phyloP scores from a whole-genome alignment of 495 filamentous ascomycete species.

The Talaromyces adpressus region DNA sequence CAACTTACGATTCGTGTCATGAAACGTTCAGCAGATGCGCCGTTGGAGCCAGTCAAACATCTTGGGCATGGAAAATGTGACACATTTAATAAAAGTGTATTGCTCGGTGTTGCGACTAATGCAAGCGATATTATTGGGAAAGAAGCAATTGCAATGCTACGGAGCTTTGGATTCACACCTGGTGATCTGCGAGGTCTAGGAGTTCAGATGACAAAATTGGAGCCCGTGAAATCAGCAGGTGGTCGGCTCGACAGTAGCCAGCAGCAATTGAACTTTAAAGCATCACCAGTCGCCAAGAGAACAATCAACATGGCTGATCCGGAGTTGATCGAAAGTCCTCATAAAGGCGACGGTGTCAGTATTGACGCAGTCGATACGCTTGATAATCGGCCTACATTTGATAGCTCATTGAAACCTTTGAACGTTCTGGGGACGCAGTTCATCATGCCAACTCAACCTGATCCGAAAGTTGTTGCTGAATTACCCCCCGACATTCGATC shows the following conservation, averaged over 20 bases:
- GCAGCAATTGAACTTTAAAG: conserved; percentile 52
- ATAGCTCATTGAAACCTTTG: conserved; percentile 55
- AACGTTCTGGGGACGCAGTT: conserved; percentile 85
- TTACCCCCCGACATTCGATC: conserved; percentile 73
- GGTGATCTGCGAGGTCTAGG: conserved; percentile 88
- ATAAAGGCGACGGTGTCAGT: conserved; percentile 42
- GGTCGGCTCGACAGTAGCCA: conserved; percentile 52
- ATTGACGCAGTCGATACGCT: conserved; percentile 37
- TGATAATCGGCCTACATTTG: conserved; percentile 34
- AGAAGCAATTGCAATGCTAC: conserved; percentile 76
- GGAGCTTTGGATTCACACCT: conserved; percentile 74
- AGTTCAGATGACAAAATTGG: conserved; percentile 85
- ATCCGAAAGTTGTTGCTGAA: conserved; percentile 67
- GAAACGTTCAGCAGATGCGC: conserved; percentile 76
- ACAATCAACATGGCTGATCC: conserved; percentile 30
- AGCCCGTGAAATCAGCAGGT: conserved; percentile 55
- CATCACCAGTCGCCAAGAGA: conserved; percentile 27
- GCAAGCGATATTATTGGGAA: conserved; percentile 60
- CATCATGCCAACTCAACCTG: conserved; percentile 72
- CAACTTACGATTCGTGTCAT: conserved; percentile 92
- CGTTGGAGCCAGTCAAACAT: conserved; percentile 88
- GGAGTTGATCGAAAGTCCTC: conserved; percentile 58
- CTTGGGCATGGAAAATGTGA: conserved; percentile 95
- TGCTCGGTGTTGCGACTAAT: conserved; percentile 78
- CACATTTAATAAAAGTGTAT: conserved; percentile 76